A percentile compares a stretch with the other conserved stretches of the same genome.
Conservation (phyloP, 73 alveolate genomes). For the Stentor coeruleus region DNA sequence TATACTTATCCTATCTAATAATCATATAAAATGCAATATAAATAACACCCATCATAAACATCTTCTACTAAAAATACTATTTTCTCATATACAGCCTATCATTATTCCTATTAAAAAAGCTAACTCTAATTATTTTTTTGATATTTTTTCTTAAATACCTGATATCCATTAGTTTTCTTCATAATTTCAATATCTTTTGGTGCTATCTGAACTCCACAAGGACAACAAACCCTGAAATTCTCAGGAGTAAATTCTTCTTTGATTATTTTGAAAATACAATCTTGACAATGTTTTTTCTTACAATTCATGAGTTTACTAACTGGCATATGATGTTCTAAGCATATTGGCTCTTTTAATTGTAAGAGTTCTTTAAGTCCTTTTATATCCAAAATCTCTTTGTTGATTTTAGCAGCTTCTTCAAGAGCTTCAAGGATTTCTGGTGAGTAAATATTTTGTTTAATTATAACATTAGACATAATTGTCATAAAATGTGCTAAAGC, state of each 20-base stretch:
- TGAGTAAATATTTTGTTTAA: neutral
- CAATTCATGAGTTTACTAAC: neutral
- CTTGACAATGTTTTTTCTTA: neutral
- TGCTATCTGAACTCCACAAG: constrained; percentile 1
- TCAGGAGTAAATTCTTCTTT: neutral
- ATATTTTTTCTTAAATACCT: too few relatives aligned
- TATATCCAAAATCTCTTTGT: neutral
- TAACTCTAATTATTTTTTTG: too few relatives aligned
- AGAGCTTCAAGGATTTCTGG: neutral
- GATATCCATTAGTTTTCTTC: neutral
- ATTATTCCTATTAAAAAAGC: too few relatives aligned
- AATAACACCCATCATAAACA: too few relatives aligned
- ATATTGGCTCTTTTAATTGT: neutral
- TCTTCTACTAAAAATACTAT: too few relatives aligned
- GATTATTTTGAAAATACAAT: neutral
- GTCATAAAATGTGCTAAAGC: neutral
- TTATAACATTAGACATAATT: neutral
- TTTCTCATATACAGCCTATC: too few relatives aligned
- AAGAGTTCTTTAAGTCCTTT: neutral
- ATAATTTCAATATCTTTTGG: neutral
- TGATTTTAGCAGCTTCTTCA: neutral
- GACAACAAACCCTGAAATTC: neutral
- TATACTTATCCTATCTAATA: too few relatives aligned
- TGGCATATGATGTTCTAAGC: neutral
- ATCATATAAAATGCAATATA: too few relatives aligned